Percentiles rank a stretch among this genome's conserved stretches.
Evolutionary conservation across 768 basidiomycete species (phyloP).

Genomic region (Hemileccinum impolitum): DNA sequence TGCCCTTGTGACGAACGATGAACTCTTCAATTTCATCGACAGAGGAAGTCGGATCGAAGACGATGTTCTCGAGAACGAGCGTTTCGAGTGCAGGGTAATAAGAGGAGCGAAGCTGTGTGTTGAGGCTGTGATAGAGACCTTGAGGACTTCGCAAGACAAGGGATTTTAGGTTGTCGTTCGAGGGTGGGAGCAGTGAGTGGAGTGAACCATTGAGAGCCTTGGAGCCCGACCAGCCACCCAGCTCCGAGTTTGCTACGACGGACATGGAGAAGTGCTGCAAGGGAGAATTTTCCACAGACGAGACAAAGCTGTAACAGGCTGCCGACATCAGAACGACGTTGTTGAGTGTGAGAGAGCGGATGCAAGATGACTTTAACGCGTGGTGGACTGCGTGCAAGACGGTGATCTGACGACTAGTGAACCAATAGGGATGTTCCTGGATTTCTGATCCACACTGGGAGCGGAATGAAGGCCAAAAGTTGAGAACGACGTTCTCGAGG

Average conservation of each 20-base stretch:
- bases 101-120: conserved; percentile 16
- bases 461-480: conserved; percentile 31
- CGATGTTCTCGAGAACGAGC: conserved; percentile 28
- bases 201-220: conserved; percentile 27
- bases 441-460: conserved; percentile 22
- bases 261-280: conserved; percentile 30
- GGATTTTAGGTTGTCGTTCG: conserved; percentile 18
- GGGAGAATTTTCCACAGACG: conserved; percentile 22
- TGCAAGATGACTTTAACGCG: conserved; percentile 17
- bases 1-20: conserved; percentile 29
- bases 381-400: conserved; percentile 24
- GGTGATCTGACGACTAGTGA: conserved; percentile 26
- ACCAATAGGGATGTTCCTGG: conserved; percentile 31
- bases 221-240: conserved; percentile 30
- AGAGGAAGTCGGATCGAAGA: conserved; percentile 24
- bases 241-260: conserved; percentile 30
- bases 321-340: conserved; percentile 26
- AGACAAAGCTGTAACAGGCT: conserved; percentile 27
- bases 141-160: conserved; percentile 27
- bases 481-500: conserved; percentile 22
- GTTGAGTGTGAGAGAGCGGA: conserved; percentile 24
- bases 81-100: conserved; percentile 26
- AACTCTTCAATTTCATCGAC: conserved; percentile 28
- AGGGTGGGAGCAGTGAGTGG: conserved; percentile 21
- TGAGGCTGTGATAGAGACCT: conserved; percentile 29